Percentiles rank a stretch among this genome's conserved stretches.
These are phyloP conservation scores for Euclidium syriacum DNA, from an alignment of 345 rosid genomes.

Conservation along the genomic window DNA sequence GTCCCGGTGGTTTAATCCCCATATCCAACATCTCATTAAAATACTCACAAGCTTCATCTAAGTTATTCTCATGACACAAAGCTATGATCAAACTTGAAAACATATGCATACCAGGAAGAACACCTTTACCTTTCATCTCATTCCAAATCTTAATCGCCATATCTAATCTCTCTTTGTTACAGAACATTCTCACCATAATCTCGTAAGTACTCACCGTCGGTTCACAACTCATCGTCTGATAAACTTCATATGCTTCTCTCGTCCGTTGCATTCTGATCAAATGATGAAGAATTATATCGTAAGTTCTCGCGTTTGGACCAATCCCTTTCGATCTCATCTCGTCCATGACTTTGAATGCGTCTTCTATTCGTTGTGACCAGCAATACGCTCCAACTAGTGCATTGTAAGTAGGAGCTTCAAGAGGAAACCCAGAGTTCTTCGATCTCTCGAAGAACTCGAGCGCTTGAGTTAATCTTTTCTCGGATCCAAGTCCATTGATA, in stretches of 20 bases:
- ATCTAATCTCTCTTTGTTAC: slow-evolving; percentile 54
- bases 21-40: slow-evolving; percentile 78
- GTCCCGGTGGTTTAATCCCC: slow-evolving; percentile 79
- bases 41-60: slow-evolving; percentile 78
- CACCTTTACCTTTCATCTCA: slow-evolving; percentile 67
- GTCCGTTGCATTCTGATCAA: slow-evolving; percentile 41
- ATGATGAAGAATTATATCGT: slow-evolving; percentile 74
- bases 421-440: slow-evolving; percentile 52
- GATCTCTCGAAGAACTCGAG: slow-evolving; percentile 50
- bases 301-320: slow-evolving; percentile 74
- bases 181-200: slow-evolving; percentile 81
- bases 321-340: slow-evolving; percentile 57
- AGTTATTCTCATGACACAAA: slow-evolving; percentile 49
- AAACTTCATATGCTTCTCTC: slow-evolving; percentile 52
- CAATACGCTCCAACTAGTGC: slow-evolving; percentile 79
- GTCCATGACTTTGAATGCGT: slow-evolving; percentile 48
- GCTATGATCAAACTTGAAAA: slow-evolving; percentile 57
- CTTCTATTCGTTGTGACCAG: slow-evolving; percentile 48
- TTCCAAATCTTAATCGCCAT: slow-evolving; percentile 65
- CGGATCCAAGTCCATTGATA: slow-evolving; percentile 78
- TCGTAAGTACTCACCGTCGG: slow-evolving; percentile 73
- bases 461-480: slow-evolving; percentile 54
- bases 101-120: slow-evolving; percentile 90
- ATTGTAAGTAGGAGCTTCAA: slow-evolving; percentile 73
- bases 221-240: slow-evolving; percentile 57